phyloP scores from a whole-genome alignment of 2,329 filamentous ascomycete genomes.

The Alternaria metachromatica region DNA sequence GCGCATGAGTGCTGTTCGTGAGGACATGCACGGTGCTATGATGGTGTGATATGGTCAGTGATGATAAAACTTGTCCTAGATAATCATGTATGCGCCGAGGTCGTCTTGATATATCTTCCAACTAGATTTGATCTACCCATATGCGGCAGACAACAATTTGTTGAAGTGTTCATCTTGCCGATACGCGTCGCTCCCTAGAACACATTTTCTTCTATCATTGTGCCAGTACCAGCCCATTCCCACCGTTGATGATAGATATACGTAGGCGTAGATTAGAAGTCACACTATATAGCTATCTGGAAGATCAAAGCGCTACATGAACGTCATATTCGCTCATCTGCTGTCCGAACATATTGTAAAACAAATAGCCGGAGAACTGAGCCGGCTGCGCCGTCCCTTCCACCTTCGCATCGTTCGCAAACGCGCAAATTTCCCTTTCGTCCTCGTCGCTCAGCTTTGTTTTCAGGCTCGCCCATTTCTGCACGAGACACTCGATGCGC shows the following conservation, averaged over 20 bases:
- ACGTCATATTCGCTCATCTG: background rate
- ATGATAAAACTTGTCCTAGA: fast-evolving
- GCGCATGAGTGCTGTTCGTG: background rate
- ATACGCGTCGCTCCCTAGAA: background rate
- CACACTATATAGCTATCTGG: background rate
- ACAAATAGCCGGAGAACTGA: background rate
- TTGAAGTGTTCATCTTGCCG: background rate
- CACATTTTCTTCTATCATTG: background rate
- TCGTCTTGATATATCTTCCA: background rate
- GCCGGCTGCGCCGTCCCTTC: background rate
- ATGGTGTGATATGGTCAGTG: background rate
- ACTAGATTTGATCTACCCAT: background rate
- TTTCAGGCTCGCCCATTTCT: background rate
- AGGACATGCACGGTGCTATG: background rate
- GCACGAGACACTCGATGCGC: background rate
- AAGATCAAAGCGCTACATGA: background rate
- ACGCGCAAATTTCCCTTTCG: background rate
- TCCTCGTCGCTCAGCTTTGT: background rate
- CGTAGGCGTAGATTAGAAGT: background rate
- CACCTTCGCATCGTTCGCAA: background rate
- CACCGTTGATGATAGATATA: background rate
- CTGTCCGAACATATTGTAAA: fast-evolving
- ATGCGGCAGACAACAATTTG: background rate
- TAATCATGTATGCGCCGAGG: background rate
- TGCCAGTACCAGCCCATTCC: background rate